Evolutionary conservation across 2,329 filamentous ascomycete genomes (phyloP), one percentile per base, ranked within the genome.

Genomic region (Epichloe festucae): DNA sequence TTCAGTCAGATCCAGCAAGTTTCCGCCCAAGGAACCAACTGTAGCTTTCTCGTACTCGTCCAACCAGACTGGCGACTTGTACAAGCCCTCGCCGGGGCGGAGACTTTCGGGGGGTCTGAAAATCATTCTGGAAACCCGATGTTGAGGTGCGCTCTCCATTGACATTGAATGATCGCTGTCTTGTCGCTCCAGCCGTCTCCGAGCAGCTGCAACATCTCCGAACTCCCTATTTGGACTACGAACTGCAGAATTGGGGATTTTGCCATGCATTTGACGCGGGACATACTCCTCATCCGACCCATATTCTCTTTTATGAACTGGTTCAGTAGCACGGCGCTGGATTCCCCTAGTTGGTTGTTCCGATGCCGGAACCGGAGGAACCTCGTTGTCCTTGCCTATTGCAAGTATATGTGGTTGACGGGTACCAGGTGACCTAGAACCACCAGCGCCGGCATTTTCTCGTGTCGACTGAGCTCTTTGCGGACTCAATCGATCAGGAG

Each of bases 31-130:
- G 7, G 75, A 76, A 36, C 82, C 84, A 36, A 83, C 73, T 0
- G 77, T 79, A 7, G 76, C 83, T 60, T 81, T 81, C 62, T 78
- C 83, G 85, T 85, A 89, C 62, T 90, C 86, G 36, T 87, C 78
- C 7, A 90, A 70, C 60, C 79, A 81, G 51, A 71, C 67, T 0
- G 79, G 74, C 4, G 77, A 71, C 34, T 78, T 67, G 61, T 87
- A 88, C 39, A 77, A 64, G 15, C 76, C 76, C 50, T 76, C 66
- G 36, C 78, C 72, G 10, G 77, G 76, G 38, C 61, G 62, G 52
- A 74, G 62, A 21, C 70, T 65, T 44, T 71, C 67, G 12, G 65
- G 66, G 41, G 63, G 23, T 2, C 62, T 74, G 64, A 63, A 75
- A 48, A 65, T 63, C 64, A 65, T 68, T 55, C 66, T 73, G 40